Conservation (phyloP, 1,284 basidiomycete species). For the Cryptococcus deneoformans region DNA sequence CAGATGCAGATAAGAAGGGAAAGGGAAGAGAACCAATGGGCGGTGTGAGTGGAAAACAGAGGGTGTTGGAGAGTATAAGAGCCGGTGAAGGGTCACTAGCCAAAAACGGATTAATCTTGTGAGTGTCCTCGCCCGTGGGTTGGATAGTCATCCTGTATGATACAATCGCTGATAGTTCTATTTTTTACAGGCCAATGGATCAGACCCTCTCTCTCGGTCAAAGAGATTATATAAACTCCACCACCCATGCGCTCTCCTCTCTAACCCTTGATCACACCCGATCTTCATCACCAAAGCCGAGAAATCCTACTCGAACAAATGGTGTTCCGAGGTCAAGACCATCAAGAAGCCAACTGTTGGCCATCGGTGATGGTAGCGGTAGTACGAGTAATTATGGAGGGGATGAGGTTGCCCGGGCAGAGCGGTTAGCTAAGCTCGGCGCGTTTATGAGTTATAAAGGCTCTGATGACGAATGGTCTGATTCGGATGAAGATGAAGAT, state of each 20-base stretch:
- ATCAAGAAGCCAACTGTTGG: background rate
- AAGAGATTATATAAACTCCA: constrained; percentile 38
- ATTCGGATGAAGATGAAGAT: constrained; percentile 10
- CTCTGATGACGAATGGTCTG: constrained; percentile 4
- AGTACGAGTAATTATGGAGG: background rate
- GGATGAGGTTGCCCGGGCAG: constrained; percentile 33
- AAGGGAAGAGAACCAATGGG: constrained; percentile 5
- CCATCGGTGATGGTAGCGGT: background rate
- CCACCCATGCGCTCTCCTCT: constrained; percentile 22
- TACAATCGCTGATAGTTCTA: too few relatives aligned
- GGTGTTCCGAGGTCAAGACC: background rate
- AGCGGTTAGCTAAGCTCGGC: constrained; percentile 22
- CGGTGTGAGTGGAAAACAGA: constrained; percentile 30
- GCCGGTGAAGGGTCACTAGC: constrained; percentile 21
- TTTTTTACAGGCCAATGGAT: constrained; percentile 26
- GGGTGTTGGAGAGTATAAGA: constrained; percentile 33
- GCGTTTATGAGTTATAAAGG: constrained; percentile 35
- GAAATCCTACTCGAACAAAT: background rate
- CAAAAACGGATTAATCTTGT: constrained; percentile 31
- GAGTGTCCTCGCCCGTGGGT: constrained; percentile 13
- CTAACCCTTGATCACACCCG: constrained; percentile 18
- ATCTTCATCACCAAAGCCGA: constrained; percentile 13
- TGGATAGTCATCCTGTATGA: background rate
- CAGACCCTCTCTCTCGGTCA: constrained; percentile 30
- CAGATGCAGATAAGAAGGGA: constrained; percentile 3